Evolutionary conservation across 352 stramenopile genomes (phyloP).

Genomic region (Blastocystis sp.): DNA sequence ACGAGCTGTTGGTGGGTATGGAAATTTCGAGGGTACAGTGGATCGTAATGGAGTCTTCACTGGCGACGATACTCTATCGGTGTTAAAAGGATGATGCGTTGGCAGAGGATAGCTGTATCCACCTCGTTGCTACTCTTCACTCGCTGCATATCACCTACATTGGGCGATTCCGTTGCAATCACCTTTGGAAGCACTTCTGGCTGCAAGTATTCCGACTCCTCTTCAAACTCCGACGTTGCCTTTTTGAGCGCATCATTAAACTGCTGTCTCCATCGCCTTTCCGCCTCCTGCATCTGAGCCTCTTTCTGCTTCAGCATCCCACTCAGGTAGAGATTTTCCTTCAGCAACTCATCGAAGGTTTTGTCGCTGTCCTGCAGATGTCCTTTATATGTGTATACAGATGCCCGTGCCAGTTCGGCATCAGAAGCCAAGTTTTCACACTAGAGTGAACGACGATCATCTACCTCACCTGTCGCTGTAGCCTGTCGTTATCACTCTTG

Average conservation of each 20-base stretch:
- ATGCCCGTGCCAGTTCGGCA: constrained; percentile 21
- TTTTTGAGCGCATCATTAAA: background rate
- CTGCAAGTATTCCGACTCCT: background rate
- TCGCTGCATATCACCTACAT: background rate
- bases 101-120: constrained; percentile 45
- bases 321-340: constrained; percentile 39
- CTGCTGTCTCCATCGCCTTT: constrained; percentile 13
- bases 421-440: constrained; percentile 10
- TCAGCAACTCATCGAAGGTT: constrained; percentile 32
- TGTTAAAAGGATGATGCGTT: constrained; percentile 2
- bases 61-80: background rate
- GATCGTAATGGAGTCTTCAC: background rate
- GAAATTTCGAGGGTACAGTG: background rate
- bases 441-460: background rate
- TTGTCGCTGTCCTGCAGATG: background rate
- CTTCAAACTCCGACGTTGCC: background rate
- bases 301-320: constrained; percentile 55
- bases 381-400: constrained; percentile 24
- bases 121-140: background rate
- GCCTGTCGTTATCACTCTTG: constrained; percentile 14
- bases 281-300: constrained; percentile 2
- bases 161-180: background rate
- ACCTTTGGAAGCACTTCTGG: background rate
- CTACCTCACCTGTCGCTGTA: background rate
- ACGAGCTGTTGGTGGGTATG: background rate